A percentile compares a stretch with the other conserved stretches of the same genome.
Conservation (phyloP, 2,329 filamentous ascomycete genomes). For the Fusarium solani-melongenae region DNA sequence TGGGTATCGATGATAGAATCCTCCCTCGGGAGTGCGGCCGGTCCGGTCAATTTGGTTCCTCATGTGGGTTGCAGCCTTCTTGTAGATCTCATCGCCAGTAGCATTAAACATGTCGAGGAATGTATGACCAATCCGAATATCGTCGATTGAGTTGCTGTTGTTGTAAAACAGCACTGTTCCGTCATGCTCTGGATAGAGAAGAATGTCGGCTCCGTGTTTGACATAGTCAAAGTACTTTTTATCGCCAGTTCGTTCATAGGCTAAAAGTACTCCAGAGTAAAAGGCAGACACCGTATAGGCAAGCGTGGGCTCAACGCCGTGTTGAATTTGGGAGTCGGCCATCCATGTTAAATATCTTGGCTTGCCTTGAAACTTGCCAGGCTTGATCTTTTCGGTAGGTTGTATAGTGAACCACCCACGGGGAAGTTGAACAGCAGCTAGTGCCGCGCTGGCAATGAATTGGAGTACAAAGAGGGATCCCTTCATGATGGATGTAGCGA, state of each 20-base stretch:
- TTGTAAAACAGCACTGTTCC: slow-evolving; percentile 35
- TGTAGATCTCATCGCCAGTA: slow-evolving; percentile 27
- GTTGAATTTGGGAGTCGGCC: slow-evolving; percentile 43
- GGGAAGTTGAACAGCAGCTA: slow-evolving; percentile 16
- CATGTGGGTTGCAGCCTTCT: slow-evolving; percentile 22
- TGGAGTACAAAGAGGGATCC: not conserved
- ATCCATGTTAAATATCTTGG: slow-evolving; percentile 43
- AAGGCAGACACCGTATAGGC: slow-evolving; percentile 38
- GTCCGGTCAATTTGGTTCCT: slow-evolving; percentile 27
- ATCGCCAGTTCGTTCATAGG: slow-evolving; percentile 37
- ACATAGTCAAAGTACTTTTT: slow-evolving; percentile 40
- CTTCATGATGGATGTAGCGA: slow-evolving; percentile 1
- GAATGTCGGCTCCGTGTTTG: slow-evolving; percentile 36
- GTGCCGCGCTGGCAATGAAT: not conserved
- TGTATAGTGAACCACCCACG: slow-evolving; percentile 28
- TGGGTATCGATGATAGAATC: slow-evolving; percentile 36
- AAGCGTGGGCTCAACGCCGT: slow-evolving; percentile 40
- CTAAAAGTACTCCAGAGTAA: slow-evolving; percentile 25
- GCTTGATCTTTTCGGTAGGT: slow-evolving; percentile 19
- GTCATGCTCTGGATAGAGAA: slow-evolving; percentile 37
- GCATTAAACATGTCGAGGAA: slow-evolving; percentile 31
- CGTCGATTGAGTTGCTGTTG: slow-evolving; percentile 29
- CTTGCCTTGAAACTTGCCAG: slow-evolving; percentile 17
- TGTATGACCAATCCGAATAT: slow-evolving; percentile 28
- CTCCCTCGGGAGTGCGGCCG: slow-evolving; percentile 26